Evolutionary conservation across 176 grass and related monocot genomes (phyloP), one percentile per base, ranked within the genome.

Genomic region (Raddia guianensis): DNA sequence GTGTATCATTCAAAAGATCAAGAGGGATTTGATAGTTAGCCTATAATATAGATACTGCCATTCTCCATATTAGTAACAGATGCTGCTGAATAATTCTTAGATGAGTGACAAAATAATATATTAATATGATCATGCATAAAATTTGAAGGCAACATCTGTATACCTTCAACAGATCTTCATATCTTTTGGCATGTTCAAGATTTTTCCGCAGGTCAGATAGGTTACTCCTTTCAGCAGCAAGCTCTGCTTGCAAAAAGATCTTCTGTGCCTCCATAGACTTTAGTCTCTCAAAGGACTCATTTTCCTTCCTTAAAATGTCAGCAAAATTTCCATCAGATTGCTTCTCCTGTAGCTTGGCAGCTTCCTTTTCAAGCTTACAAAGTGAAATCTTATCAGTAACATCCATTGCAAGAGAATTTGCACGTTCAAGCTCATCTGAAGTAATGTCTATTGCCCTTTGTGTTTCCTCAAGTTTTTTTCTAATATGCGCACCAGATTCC

Each of bases 241-340:
- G 60, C 35, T 85, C 59, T 68, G 73, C 68, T 76, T 79, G 68
- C 75, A 85, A 57, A 79, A 73, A 37, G 49, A 79, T 66, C 68
- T 85, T 85, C 68, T 85, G 58, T 73, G 68, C 48, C 42, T 79
- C 83, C 68, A 79, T 47, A 47, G 83, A 79, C 59, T 79, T 79
- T 49, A 47, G 68, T 40, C 51, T 57, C 48, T 79, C 76, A 18
- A 53, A 44, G 20, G 57, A 65, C 21, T 47, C 58, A 34, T 46
- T 73, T 79, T 65, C 61, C 75, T 73, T 85, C 10, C 60, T 85
- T 55, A 66, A 66, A 79, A 79, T 65, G 20, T 35, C 62, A 79
- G 83, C 57, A 60, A 77, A 63, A 32, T 58, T 72, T 55, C 20
- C 67, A 14, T 63, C 83, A 63, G 75, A 63, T 78, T 56, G 20